phyloP scores from a whole-genome alignment of 352 stramenopile species.

The Phytophthora pseudosyringae region DNA sequence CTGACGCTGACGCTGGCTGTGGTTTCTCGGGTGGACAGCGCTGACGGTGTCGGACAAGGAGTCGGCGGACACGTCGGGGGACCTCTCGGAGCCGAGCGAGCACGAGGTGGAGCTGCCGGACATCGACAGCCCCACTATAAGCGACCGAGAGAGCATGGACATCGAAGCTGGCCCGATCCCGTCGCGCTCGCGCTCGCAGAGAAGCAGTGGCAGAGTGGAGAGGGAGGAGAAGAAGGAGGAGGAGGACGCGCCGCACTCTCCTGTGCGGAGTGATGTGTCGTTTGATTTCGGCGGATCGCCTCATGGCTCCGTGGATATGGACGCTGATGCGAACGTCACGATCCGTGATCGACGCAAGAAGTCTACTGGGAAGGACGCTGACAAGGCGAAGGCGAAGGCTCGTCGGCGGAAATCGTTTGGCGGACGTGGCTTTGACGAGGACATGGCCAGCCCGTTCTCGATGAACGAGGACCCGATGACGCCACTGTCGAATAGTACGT shows the following conservation, averaged over 20 bases:
- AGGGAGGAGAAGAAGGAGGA: conserved; percentile 32
- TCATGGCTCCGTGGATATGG: conserved; percentile 37
- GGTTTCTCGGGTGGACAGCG: conserved; percentile 13
- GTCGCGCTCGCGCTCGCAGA: conserved; percentile 26
- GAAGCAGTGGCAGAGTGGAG: conserved; percentile 26
- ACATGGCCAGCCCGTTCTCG: conserved; percentile 61
- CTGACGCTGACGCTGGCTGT: conserved; percentile 16
- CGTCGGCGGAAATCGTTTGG: conserved; percentile 49
- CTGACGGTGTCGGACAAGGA: conserved; percentile 55
- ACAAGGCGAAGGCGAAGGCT: conserved; percentile 37
- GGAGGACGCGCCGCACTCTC: conserved; percentile 15
- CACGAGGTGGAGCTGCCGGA: conserved; percentile 51
- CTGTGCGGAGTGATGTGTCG: conserved; percentile 37
- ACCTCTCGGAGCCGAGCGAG: conserved; percentile 53
- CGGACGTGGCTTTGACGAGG: conserved; percentile 51
- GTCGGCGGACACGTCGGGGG: conserved; percentile 48
- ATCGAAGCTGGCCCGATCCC: conserved; percentile 41
- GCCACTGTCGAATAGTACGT: conserved; percentile 67
- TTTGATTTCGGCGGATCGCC: conserved; percentile 52
- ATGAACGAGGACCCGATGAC: conserved; percentile 68
- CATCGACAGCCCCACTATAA: conserved; percentile 38
- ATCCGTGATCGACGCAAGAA: conserved; percentile 33
- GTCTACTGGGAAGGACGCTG: conserved; percentile 16
- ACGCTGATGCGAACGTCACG: conserved; percentile 35
- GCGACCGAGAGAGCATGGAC: conserved; percentile 42